Evolutionary conservation across 805 yeast species (phyloP).

Genomic region (Grigorovia yakushimaensis): DNA sequence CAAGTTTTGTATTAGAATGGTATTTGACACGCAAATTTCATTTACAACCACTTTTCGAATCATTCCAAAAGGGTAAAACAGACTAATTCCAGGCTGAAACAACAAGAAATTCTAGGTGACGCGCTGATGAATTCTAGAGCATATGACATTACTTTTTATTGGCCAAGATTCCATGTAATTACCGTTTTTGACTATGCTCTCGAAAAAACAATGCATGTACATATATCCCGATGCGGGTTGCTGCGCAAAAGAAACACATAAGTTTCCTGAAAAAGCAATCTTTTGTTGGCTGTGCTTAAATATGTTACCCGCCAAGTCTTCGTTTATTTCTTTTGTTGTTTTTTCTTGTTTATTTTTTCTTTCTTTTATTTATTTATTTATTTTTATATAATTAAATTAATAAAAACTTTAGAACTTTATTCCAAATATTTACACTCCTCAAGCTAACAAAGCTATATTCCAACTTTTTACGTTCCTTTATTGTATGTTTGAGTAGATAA

Average conservation of each 20-base stretch:
- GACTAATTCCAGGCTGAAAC: no score
- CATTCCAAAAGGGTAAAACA: conserved; percentile 12
- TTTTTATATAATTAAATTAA: neutral
- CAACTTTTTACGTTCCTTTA: conserved; percentile 1
- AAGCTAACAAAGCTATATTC: neutral
- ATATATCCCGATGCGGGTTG: neutral
- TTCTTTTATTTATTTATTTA: neutral
- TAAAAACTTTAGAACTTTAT: neutral
- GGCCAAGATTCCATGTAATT: no score
- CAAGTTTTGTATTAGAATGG: conserved; percentile 39
- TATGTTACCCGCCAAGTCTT: neutral
- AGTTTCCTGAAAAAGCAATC: neutral
- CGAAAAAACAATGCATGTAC: no score
- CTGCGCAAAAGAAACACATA: neutral
- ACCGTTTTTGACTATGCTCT: no score
- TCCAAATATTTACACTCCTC: neutral
- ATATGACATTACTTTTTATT: neutral
- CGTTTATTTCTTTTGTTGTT: neutral
- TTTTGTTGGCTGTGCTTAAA: neutral
- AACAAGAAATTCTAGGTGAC: neutral
- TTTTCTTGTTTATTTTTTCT: neutral
- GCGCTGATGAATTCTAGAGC: no score
- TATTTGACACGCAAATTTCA: conserved; percentile 34
- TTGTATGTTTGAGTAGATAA: neutral
- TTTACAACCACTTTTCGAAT: conserved; percentile 28